Evolutionary conservation across 108 stramenopile genomes (phyloP).

Genomic region (Aurantiochytrium sp.): DNA sequence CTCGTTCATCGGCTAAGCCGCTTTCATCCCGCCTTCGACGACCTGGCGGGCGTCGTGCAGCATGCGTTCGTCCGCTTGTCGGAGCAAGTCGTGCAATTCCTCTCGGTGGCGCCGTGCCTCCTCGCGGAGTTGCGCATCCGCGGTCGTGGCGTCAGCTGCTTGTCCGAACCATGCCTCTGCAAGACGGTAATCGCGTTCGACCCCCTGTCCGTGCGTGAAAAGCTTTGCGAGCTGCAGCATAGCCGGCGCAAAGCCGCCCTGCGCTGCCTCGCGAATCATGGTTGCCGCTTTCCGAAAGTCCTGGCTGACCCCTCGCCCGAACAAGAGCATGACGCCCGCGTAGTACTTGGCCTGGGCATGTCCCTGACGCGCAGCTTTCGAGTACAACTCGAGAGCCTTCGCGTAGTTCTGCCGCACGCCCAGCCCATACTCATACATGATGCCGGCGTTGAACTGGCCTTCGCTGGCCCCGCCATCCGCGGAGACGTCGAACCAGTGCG

Average conservation of each 20-base stretch:
- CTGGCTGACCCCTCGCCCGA: background rate
- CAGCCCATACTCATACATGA: background rate
- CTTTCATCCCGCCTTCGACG: background rate
- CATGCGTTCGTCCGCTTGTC: background rate
- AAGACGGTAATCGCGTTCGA: background rate
- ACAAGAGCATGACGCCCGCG: background rate
- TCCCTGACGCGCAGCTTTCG: background rate
- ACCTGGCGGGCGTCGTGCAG: background rate
- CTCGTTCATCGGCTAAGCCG: no score
- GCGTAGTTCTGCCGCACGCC: constrained; percentile 3
- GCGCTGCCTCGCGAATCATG: background rate
- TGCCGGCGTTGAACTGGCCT: background rate
- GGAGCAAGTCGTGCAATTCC: background rate
- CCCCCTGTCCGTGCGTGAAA: background rate
- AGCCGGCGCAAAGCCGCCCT: background rate
- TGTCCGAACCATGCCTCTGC: background rate
- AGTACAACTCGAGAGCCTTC: background rate
- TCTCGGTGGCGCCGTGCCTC: background rate
- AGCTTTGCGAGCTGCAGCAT: constrained; percentile 6
- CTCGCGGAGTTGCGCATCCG: background rate
- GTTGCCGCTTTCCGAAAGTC: background rate
- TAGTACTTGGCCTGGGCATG: background rate
- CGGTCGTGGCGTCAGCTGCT: background rate
- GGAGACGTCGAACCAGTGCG: background rate
- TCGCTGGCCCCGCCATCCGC: background rate